Conservation (phyloP, 768 basidiomycete species). For the Tricholoma sp. region DNA sequence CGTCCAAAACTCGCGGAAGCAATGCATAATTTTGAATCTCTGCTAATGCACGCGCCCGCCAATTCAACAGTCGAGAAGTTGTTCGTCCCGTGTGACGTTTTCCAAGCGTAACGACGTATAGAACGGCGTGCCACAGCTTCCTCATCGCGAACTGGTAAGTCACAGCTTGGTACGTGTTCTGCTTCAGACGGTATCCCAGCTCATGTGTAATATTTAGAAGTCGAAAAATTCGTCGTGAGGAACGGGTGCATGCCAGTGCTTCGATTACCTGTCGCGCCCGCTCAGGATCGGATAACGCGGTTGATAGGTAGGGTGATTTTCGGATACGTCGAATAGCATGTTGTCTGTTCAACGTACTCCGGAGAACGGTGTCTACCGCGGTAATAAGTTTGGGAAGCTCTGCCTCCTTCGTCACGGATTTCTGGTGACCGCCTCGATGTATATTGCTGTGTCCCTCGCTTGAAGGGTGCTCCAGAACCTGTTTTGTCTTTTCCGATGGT, state of each 20-base stretch:
- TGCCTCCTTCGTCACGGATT: not conserved
- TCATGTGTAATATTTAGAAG: constrained; percentile 43
- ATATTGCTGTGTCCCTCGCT: not conserved
- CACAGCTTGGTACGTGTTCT: constrained; percentile 55
- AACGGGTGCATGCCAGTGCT: constrained; percentile 24
- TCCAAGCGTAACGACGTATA: constrained; percentile 44
- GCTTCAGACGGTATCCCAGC: constrained; percentile 45
- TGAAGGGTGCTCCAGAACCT: not conserved
- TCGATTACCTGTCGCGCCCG: constrained; percentile 27
- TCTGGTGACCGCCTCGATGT: not conserved
- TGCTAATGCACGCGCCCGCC: constrained; percentile 58
- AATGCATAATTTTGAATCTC: constrained; percentile 45
- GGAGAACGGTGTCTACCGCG: constrained; percentile 6
- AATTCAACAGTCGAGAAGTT: constrained; percentile 60
- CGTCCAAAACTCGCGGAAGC: constrained; percentile 41
- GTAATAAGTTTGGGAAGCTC: constrained; percentile 6
- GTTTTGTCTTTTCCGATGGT: not conserved
- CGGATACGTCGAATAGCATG: constrained; percentile 12
- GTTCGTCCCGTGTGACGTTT: constrained; percentile 42
- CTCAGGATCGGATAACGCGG: constrained; percentile 27
- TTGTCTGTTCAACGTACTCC: not conserved
- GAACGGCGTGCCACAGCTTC: constrained; percentile 47
- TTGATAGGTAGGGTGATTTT: constrained; percentile 13
- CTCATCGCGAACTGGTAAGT: constrained; percentile 42
- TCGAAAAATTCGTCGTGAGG: constrained; percentile 36